Base-by-base conservation (phyloP, 805 yeast genomes). In the Candida oleophila region DNA sequence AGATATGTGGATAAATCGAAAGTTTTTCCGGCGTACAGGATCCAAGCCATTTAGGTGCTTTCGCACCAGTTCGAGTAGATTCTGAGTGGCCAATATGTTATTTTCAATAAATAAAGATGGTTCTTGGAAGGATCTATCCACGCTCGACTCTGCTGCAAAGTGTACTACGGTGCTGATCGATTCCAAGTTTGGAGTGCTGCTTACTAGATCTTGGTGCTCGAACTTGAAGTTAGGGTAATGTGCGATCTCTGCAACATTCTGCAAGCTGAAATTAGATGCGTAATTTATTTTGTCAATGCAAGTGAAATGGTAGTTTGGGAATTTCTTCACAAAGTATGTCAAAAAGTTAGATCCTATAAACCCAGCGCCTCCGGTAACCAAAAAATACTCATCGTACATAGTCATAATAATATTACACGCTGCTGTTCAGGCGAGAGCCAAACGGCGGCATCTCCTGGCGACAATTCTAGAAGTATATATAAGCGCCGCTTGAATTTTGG, bases 321-420 rank as follows among this genome's bases (percentile, higher is more conserved):
- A 57, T 21, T 50, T 48, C 3, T 42, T 22, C 1, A 70, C 69
- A 43, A 74, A 55, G 44, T 61, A 58, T 9, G 69, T 62, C 12
- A 74, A 63, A 41, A 74, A 63, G 64, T 78, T 71, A 1, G 80
- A 74, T 3, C 82, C 84, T 48, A 80, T 73, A 49, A 80, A 80
- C 1, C 85, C 85, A 4, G 80, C 79, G 1, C 82, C 83, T 4
- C 84, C 84, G 5, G 83, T 74, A 3, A 80, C 73, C 25, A 79
- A 59, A 9, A 77, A 53, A 39, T 46, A 40, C 41, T 50, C 49
- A 3, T 51, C 54, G 43, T 30, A 47, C 37, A 20, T 20, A 14
- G 28, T 16, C 39, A 36, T 36, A 18, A 22, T 38, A 16, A 9
- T 30, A 25, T 25, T 11, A 25, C 30, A 25, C 30, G 30, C 30